Evolutionary conservation across 225 moss, liverwort and hornwort genomes (phyloP).

Genomic region (Takakia lepidozioides): DNA sequence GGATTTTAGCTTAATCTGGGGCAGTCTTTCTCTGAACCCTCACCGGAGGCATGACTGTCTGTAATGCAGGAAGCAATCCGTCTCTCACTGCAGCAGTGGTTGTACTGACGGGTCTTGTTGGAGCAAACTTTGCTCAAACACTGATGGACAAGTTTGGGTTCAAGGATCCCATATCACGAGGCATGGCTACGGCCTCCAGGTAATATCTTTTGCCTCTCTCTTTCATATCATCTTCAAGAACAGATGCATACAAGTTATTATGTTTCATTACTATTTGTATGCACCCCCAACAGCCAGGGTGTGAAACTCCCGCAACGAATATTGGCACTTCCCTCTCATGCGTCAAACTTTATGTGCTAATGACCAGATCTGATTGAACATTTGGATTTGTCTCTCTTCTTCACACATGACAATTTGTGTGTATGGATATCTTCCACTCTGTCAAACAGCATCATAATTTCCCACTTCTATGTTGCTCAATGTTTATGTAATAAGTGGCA

Average conservation of each 20-base stretch:
- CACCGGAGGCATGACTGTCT: constrained; percentile 1
- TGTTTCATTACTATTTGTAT: background rate
- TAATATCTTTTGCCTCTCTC: constrained; percentile 13
- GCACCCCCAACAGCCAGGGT: background rate
- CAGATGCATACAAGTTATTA: too few species aligned
- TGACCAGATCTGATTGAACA: too few species aligned
- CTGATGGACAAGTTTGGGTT: constrained; percentile 85
- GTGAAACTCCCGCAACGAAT: background rate
- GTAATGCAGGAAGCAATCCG: constrained; percentile 60
- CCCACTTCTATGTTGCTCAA: too few species aligned
- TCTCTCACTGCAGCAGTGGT: constrained; percentile 94
- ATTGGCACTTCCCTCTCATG: background rate
- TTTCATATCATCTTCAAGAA: background rate
- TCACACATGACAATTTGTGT: too few species aligned
- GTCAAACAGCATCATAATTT: too few species aligned
- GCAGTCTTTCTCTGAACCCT: too few species aligned
- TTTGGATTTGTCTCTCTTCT: too few species aligned
- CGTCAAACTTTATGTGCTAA: background rate
- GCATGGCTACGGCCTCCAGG: constrained; percentile 98
- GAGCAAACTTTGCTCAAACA: constrained; percentile 87
- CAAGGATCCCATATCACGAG: constrained; percentile 84
- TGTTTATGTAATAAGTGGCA: too few species aligned
- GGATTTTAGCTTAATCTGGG: too few species aligned
- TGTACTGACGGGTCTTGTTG: constrained; percentile 89
- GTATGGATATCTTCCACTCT: too few species aligned